Evolutionary conservation across 2,329 filamentous ascomycete species (phyloP), one percentile per base, ranked within the genome.

Genomic region (Claviceps paspali): DNA sequence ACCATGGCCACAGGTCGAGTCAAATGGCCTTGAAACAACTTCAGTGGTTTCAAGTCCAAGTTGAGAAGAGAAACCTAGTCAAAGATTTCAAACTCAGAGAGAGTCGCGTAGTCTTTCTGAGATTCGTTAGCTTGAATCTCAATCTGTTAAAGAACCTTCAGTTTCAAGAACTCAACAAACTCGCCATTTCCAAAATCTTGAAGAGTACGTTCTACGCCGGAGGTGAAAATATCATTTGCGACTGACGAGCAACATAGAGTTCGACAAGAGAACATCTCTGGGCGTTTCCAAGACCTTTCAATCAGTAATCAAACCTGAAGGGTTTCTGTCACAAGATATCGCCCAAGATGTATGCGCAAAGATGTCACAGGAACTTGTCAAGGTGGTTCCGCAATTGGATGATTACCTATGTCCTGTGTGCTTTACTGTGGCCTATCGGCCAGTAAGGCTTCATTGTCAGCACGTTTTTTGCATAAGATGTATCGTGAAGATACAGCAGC

Each of bases 381-480:
- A 70, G 9, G 65, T 81, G 31, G 78, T 92, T 6, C 85, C 85
- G 1, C 82, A 86, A 49, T 58, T 91, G n/a, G 78, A 85, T 50
- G 85, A 92, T 57, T 88, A 86, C 57, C 65, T 77, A 7, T 92
- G 84, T 48, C 83, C 84, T 2, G 75, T 91, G 41, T 91, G 85
- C 59, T 78, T 79, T 47, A 72, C 71, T 30, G 74, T 93, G 40
- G 75, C 79, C n/a, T 91, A 81, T 65, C 74, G 82, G 47, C 85
- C 85, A 0, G 73, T 93, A n/a, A 73, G 77, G 18, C 64, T 92
- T 24, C 67, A 70, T 11, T 93, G 85, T 55, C 62, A 69, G 21
- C 83, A 91, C 46, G 62, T 87, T 11, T 87, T 88, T 51, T 93
- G 85, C 60, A 88, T 91, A 39, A 69, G 82, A 3, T 93, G 85